Conservation (phyloP, 2,329 filamentous ascomycete species). For the Pseudogymnoascus sp. region DNA sequence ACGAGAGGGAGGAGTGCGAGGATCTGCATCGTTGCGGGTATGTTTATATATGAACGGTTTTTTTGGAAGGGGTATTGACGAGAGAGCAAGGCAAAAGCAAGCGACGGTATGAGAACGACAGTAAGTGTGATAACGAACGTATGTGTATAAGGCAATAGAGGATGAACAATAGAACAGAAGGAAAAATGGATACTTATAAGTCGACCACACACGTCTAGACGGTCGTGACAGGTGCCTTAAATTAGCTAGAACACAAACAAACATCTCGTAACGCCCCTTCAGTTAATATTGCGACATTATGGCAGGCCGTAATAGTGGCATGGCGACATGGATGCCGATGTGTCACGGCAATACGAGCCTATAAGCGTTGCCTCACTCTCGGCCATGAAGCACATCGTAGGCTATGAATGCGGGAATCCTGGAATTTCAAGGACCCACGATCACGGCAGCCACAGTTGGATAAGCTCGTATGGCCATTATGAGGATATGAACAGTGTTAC, state of each 20-base stretch:
- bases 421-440: neutral
- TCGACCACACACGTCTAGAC: neutral
- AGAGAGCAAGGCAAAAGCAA: neutral
- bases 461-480: neutral
- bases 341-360: neutral
- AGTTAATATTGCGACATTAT: conserved; percentile 2
- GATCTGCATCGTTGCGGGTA: neutral
- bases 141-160: neutral
- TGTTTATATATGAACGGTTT: neutral
- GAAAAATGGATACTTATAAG: neutral
- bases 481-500: neutral
- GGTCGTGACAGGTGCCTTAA: neutral
- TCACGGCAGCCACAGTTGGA: neutral
- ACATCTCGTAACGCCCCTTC: neutral
- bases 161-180: neutral
- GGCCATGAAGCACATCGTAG: neutral
- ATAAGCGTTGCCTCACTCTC: neutral
- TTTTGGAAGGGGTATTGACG: neutral
- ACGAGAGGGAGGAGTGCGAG: neutral
- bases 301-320: neutral
- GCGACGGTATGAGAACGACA: neutral
- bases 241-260: conserved; percentile 1
- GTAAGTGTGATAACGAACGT: neutral
- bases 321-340: neutral
- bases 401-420: neutral